Conservation (phyloP, 2,329 filamentous ascomycete genomes). For the Neonectria hederae region DNA sequence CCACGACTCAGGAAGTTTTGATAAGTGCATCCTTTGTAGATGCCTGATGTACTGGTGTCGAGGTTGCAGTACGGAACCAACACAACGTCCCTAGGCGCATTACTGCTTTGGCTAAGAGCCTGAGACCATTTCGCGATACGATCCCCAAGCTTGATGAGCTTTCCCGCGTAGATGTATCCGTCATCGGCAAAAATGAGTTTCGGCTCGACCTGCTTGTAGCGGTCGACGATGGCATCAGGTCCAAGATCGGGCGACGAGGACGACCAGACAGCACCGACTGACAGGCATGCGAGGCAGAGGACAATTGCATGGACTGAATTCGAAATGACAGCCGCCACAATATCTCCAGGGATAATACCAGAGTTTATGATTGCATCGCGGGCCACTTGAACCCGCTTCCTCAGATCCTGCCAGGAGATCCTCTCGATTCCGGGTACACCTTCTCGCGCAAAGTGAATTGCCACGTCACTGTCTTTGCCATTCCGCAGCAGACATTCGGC, state of each 20-base stretch:
- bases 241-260: slow-evolving; percentile 18
- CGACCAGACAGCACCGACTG: slow-evolving; percentile 19
- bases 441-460: slow-evolving; percentile 17
- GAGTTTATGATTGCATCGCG: slow-evolving; percentile 10
- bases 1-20: no score
- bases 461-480: background rate
- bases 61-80: background rate
- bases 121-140: slow-evolving; percentile 15
- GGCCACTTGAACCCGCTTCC: background rate
- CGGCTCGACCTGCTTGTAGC: slow-evolving; percentile 18
- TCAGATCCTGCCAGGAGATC: slow-evolving; percentile 9
- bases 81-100: background rate
- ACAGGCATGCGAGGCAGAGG: slow-evolving; percentile 6
- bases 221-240: slow-evolving; percentile 8
- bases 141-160: slow-evolving; percentile 1
- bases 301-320: slow-evolving; percentile 25
- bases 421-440: background rate
- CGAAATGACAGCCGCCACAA: slow-evolving; percentile 17
- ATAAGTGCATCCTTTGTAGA: no score
- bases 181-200: slow-evolving; percentile 22
- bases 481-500: slow-evolving; percentile 13
- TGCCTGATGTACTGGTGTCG: no score
- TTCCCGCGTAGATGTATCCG: slow-evolving; percentile 14
- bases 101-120: background rate
- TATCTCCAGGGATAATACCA: slow-evolving; percentile 1